These are phyloP conservation scores for Fusarium subglutinans DNA, from an alignment of 2,329 filamentous ascomycete species.

Conservation along the genomic window DNA sequence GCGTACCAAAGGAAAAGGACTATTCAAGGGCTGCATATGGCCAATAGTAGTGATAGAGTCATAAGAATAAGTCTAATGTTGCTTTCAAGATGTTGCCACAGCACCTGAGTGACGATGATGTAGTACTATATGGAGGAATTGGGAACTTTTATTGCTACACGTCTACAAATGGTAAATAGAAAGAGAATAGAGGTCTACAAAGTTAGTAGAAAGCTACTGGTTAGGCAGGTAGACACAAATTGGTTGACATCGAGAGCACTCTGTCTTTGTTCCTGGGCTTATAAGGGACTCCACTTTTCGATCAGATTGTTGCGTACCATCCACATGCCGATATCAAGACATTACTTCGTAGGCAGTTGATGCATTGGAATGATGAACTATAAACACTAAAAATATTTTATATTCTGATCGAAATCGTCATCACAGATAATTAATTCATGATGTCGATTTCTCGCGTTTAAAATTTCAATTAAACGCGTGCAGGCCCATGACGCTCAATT, in stretches of 20 bases:
- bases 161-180: too few relatives aligned
- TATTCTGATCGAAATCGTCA: background rate
- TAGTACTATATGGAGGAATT: background rate
- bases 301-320: background rate
- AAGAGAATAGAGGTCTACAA: too few relatives aligned
- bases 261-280: background rate
- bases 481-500: slow-evolving; percentile 9
- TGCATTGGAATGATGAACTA: background rate
- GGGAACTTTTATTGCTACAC: too few relatives aligned
- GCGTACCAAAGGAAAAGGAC: slow-evolving; percentile 18
- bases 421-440: background rate
- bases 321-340: background rate
- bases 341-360: background rate
- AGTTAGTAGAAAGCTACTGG: background rate
- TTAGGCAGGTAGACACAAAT: background rate
- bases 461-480: slow-evolving; percentile 5
- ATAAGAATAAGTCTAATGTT: slow-evolving; percentile 4
- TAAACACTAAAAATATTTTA: background rate
- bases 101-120: background rate
- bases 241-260: background rate
- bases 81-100: background rate
- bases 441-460: background rate
- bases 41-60: background rate
- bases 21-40: background rate
- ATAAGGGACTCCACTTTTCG: background rate